These are phyloP conservation scores for Aspergillus conjunctus DNA, from an alignment of 495 filamentous ascomycete species.

Conservation along the genomic window DNA sequence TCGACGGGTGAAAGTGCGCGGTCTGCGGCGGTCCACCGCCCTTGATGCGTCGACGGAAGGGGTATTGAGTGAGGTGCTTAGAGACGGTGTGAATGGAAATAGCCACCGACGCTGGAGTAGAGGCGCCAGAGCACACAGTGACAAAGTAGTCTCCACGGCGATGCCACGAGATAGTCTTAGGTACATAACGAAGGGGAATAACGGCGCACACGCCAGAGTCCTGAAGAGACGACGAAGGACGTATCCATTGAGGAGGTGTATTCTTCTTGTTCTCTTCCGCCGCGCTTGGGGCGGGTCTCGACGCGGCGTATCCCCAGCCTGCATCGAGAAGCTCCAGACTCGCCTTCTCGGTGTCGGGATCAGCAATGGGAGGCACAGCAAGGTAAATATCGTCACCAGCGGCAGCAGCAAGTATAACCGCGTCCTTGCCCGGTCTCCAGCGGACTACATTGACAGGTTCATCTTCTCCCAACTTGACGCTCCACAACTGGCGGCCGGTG, in stretches of 20 bases:
- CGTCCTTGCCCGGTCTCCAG: constrained; percentile 86
- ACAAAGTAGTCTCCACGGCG: constrained; percentile 92
- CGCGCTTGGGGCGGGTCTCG: constrained; percentile 59
- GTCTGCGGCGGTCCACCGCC: constrained; percentile 82
- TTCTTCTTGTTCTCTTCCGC: constrained; percentile 69
- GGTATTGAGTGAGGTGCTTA: constrained; percentile 91
- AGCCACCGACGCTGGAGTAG: constrained; percentile 65
- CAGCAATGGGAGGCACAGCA: constrained; percentile 70
- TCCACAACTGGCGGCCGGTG: constrained; percentile 88
- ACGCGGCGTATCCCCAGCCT: constrained; percentile 87
- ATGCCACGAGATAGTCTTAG: constrained; percentile 95
- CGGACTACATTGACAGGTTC: constrained; percentile 85
- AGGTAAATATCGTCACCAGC: constrained; percentile 84
- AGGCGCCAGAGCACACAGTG: constrained; percentile 78
- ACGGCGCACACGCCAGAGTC: constrained; percentile 76
- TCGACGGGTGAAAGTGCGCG: constrained; percentile 89
- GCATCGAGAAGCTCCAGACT: constrained; percentile 77
- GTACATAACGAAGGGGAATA: constrained; percentile 74
- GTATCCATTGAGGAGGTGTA: constrained; percentile 76
- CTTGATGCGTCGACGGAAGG: constrained; percentile 77
- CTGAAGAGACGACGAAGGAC: constrained; percentile 71
- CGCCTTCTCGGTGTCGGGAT: constrained; percentile 69
- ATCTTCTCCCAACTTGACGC: constrained; percentile 71
- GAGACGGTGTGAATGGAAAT: constrained; percentile 94
- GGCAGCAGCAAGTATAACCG: constrained; percentile 78